Evolutionary conservation across 164 flowering plant genomes (phyloP), one percentile per base, ranked within the genome.

Genomic region (Dillenia turbinata): DNA sequence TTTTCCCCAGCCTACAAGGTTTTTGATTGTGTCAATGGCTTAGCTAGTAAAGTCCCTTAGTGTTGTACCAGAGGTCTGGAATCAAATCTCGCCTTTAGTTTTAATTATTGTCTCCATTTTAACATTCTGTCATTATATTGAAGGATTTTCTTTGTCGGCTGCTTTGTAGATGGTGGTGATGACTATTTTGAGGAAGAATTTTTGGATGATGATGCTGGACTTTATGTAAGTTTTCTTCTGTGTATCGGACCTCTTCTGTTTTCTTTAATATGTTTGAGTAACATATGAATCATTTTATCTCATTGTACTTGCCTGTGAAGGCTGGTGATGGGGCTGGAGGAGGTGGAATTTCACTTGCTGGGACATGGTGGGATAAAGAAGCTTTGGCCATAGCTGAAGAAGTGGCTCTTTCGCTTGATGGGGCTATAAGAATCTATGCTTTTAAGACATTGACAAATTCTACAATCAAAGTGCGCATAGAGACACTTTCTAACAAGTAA

Each of bases 261-360:
- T 22, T 12, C 5, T 59, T n/a, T 56, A 1, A 46, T 6, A 8
- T 4, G 12, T 14, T 47, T 44, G 11, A n/a, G 16, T 16, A 12
- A 49, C 44, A 49, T 44, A 12, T 8, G 12, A 15, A 40, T 16
- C 51, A 53, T 45, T 10, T 69, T 60, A 52, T 54, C 47, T 11
- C 22, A 19, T 1, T 19, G 22, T 19, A 19, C 22, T 19, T 19
- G 22, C 22, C 22, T 19, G 1, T 54, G 52, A 67, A 92, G 98
- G 79, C 51, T 50, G 98, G 96, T 40, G 96, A 90, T 87, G 98
- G 98, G 59, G 88, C 71, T 19, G 96, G 73, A 49, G 96, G 98
- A 49, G 96, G 98, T 71, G 96, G 96, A 12, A 78, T 90, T 24
- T 68, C 81, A 52, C 85, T 88, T 61, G 90, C 93, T 49, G 96